phyloP scores from a whole-genome alignment of 2,329 filamentous ascomycete species.

The Shiraia sp. region DNA sequence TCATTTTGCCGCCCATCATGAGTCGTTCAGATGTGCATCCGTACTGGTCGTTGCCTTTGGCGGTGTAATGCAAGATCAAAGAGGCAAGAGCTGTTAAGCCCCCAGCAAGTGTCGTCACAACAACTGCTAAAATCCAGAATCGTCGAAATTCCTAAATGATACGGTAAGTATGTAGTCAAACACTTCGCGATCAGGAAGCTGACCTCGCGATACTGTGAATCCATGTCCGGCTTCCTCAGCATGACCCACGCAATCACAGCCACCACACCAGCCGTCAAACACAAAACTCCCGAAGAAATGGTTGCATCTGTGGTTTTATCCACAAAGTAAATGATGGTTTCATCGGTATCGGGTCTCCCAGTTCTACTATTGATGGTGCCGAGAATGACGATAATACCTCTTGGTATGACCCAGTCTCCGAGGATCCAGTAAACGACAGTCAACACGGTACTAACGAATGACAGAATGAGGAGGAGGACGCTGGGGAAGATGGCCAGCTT shows the following conservation, averaged over 20 bases:
- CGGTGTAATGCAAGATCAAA: conserved; percentile 30
- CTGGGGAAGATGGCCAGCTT: conserved; percentile 26
- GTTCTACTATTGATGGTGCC: conserved; percentile 19
- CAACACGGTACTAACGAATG: conserved; percentile 31
- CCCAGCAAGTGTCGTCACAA: conserved; percentile 21
- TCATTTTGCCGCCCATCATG: conserved; percentile 22
- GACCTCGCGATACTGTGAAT: conserved; percentile 28
- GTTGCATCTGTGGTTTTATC: conserved; percentile 29
- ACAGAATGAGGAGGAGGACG: conserved; percentile 31
- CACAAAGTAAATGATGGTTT: conserved; percentile 33
- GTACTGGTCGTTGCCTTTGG: conserved; percentile 26
- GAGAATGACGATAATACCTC: conserved; percentile 22
- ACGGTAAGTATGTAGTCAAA: conserved; percentile 9
- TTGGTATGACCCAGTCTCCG: conserved; percentile 30
- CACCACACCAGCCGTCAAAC: conserved; percentile 25
- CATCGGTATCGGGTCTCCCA: conserved; percentile 21
- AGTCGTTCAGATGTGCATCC: conserved; percentile 28
- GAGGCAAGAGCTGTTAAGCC: conserved; percentile 23
- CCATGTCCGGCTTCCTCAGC: conserved; percentile 27
- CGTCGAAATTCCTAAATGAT: conserved; percentile 23
- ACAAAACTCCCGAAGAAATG: conserved; percentile 31
- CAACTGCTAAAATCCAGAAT: conserved; percentile 29
- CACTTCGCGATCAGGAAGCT: background rate
- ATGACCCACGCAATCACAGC: conserved; percentile 29
- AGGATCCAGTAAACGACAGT: conserved; percentile 37